Evolutionary conservation across 176 grass and related monocot species (phyloP).

Genomic region (Oryza glaberrima): DNA sequence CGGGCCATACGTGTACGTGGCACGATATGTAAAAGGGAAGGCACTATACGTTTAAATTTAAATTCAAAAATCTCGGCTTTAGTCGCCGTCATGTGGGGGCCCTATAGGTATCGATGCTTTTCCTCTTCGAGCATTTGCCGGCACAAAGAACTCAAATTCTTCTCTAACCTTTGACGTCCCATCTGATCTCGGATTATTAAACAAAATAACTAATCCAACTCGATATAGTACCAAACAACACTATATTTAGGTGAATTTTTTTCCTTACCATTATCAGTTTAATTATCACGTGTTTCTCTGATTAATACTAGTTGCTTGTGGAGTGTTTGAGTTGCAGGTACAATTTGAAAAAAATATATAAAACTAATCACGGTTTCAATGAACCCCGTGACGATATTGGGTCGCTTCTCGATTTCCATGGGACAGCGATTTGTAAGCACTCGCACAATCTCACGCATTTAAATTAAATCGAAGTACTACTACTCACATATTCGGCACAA

Average conservation of each 20-base stretch:
- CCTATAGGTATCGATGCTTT: background rate
- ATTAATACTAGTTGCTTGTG: background rate
- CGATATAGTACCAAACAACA: too few species aligned
- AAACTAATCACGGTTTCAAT: background rate
- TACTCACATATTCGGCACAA: background rate
- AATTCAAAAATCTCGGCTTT: background rate
- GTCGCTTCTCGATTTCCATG: background rate
- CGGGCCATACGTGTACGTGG: background rate
- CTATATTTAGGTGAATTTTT: too few species aligned
- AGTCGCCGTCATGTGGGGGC: background rate
- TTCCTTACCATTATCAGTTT: background rate
- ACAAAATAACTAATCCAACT: too few species aligned
- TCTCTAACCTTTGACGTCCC: too few species aligned
- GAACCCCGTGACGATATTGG: background rate
- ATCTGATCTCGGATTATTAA: too few species aligned
- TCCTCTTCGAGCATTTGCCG: background rate
- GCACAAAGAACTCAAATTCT: background rate
- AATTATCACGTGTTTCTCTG: background rate
- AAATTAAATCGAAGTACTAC: background rate
- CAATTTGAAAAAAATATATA: background rate
- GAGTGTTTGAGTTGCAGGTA: background rate
- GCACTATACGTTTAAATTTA: background rate
- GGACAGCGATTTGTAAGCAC: constrained; percentile 26
- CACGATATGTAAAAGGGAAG: background rate
- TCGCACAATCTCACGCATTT: background rate